Conservation (phyloP, 2,329 filamentous ascomycete species). For the Diplodia scrobiculata region DNA sequence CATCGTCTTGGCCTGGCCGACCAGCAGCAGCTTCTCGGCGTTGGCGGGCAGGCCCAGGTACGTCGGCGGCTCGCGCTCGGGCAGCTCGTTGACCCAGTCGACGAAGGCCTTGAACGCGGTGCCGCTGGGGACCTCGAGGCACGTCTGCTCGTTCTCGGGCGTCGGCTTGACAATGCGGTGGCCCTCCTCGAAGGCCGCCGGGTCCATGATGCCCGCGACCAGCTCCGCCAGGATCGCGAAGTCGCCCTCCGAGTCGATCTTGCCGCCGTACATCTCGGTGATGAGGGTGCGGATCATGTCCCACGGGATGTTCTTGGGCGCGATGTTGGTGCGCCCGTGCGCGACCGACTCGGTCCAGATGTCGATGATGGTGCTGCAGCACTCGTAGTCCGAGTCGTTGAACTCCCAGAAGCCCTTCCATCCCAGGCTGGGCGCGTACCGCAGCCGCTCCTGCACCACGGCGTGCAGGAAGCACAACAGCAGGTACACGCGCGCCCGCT, state of each 20-base stretch:
- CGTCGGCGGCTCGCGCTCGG: conserved; percentile 92
- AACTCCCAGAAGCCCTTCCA: conserved; percentile 99
- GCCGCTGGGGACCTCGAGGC: conserved; percentile 72
- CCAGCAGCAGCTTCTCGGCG: conserved; percentile 90
- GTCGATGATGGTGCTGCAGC: conserved; percentile 92
- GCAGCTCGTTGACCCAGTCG: conserved; percentile 85
- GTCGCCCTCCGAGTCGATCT: conserved; percentile 89
- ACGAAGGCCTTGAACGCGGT: conserved; percentile 85
- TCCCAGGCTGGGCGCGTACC: conserved; percentile 88
- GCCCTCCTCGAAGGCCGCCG: conserved; percentile 86
- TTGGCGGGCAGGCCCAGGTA: conserved; percentile 93
- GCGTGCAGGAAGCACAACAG: conserved; percentile 93
- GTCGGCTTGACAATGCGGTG: conserved; percentile 79
- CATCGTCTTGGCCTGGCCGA: conserved; percentile 83
- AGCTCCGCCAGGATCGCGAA: conserved; percentile 72
- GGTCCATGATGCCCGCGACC: conserved; percentile 77
- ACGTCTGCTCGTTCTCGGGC: conserved; percentile 37
- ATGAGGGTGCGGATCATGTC: conserved; percentile 89
- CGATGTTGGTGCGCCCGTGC: conserved; percentile 85
- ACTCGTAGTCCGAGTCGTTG: conserved; percentile 99
- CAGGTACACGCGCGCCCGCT: conserved; percentile 86
- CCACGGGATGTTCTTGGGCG: conserved; percentile 93
- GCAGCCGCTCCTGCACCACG: conserved; percentile 88
- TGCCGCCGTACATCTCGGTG: conserved; percentile 94
- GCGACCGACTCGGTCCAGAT: conserved; percentile 86